Base-by-base conservation (phyloP, 2,329 filamentous ascomycete species). In the Fusarium heterosporum region DNA sequence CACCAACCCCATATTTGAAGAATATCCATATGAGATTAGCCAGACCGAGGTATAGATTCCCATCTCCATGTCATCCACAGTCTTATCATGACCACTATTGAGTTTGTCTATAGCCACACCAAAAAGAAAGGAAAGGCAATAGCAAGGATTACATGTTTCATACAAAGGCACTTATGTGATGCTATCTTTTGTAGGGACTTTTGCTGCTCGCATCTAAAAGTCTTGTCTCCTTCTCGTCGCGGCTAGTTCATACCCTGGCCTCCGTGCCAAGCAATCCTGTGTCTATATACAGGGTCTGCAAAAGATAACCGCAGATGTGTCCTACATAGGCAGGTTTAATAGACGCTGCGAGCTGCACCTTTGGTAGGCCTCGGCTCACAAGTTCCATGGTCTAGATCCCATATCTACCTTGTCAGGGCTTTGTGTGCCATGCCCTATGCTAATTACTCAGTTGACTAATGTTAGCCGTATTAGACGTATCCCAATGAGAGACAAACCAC, bases 191-290 rank as follows among this genome's bases (percentile, higher is more conserved):
- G 34, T 34, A 13, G 60, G 60, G 38, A 62, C 51, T 63, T 64
- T 63, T 63, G 58, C 45, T 39, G 16, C 13, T 22, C 46, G 38
- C 46, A 8, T 30, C 39, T 46, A 19, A 63, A 40, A 51, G 12
- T 46, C 59, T 63, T 58, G 34, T 17, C 59, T 63, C 60, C 60
- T 63, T 63, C 60, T 63, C 34, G 40, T 63, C 52, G 16, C 41
- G 60, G 58, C 60, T 63, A 63, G 60, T 57, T 49, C 52, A 38
- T 17, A 54, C 39, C 45, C 60, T 36, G 59, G 39, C 36, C 43
- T 32, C 30, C 22, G 40, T 51, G 60, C 46, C 60, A 43, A 64
- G 61, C 26, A 47, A 64, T 25, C 51, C 13, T 29, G 30, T 32
- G 22, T 32, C 40, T 28, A 19, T 43, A 48, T 25, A 26, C 13